Conservation (phyloP, 2,329 filamentous ascomycete genomes). For the Penicillium sp. region DNA sequence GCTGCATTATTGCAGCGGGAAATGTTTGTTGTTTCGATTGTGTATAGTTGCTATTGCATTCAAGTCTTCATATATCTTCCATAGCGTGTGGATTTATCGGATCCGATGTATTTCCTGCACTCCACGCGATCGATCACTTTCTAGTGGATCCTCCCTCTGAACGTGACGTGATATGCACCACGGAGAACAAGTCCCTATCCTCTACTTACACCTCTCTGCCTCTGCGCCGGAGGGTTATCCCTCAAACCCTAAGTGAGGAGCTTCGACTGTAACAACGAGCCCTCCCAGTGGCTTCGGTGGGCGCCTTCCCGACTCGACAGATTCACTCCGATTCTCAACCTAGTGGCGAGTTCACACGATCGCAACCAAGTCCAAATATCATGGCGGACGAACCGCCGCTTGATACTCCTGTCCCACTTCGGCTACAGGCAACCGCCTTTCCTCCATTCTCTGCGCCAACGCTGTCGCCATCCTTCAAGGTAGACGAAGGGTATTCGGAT, state of each 20-base stretch:
- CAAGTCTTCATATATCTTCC: too few species aligned
- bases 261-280: neutral
- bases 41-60: too few species aligned
- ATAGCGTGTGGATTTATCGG: too few species aligned
- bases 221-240: conserved; percentile 3
- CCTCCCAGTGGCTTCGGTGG: neutral
- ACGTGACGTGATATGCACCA: conserved; percentile 22
- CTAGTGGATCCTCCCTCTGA: conserved; percentile 15
- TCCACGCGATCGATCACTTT: conserved; percentile 13
- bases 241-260: neutral
- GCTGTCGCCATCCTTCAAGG: conserved; percentile 47
- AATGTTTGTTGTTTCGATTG: too few species aligned
- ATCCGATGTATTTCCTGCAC: conserved; percentile 5
- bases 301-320: conserved; percentile 3
- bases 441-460: conserved; percentile 27
- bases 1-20: too few species aligned
- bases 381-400: conserved; percentile 23
- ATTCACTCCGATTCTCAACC: neutral
- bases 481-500: conserved; percentile 85
- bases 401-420: conserved; percentile 20
- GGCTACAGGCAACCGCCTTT: conserved; percentile 25
- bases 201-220: neutral
- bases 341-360: neutral
- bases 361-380: conserved; percentile 1
- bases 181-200: neutral